Evolutionary conservation across 768 basidiomycete species (phyloP), one percentile per base, ranked within the genome.

Genomic region (Leucosporidium creatinivorum): DNA sequence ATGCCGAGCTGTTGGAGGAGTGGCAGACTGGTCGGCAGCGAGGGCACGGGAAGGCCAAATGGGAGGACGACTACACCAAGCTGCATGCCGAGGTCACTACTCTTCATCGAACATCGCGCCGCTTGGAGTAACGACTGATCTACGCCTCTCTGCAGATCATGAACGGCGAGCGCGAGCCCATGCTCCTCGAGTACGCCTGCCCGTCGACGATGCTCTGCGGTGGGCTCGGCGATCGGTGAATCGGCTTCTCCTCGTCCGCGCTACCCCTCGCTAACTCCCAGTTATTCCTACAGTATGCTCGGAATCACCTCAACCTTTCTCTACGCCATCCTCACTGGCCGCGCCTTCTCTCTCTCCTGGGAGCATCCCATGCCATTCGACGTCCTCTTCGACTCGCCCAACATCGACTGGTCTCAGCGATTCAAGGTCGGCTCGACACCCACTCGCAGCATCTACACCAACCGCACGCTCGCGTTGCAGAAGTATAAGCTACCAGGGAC

Each of bases 211-310:
- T 48, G 23, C 28, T 49, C 21, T 69, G 68, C 61, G 68, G 68
- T 17, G 68, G 68, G 0, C 52, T 69, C 23, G 68, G 64, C 3
- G 68, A 69, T 36, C 55, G 69, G 69, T 69, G 13, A 57, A 44
- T 21, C 7, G 23, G 25, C 50, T 51, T 4, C 21, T 26, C 21
- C 17, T 3, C 50, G 18, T 26, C 0, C 13, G 21, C n/a, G 13
- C 44, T 17, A 25, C n/a, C 1, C 26, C 10, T 23, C 26, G 25
- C 54, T 56, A 39, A 63, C 26, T 8, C 13, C 0, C 18, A 9
- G 10, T 4, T 15, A 10, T n/a, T 9, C 31, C 18, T 19, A 12
- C 47, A 68, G 67, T 2, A 50, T 68, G 25, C 58, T 68, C n/a
- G 67, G 62, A 26, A 68, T 64, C 59, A 60, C 61, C 9, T 36